Evolutionary conservation across 331 rosid species (phyloP).

Genomic region (Pyrus hybrid): DNA sequence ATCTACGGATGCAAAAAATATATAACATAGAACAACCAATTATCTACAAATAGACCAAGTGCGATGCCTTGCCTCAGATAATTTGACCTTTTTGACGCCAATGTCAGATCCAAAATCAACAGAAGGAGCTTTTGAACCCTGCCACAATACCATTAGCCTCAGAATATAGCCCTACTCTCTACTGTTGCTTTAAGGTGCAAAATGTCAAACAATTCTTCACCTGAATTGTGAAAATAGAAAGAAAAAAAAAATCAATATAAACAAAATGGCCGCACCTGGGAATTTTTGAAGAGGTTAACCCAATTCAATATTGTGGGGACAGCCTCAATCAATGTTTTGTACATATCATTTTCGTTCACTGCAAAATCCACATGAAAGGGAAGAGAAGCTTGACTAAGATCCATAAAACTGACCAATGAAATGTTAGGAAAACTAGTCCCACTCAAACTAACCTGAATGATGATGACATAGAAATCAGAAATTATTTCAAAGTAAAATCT

Average conservation of each 20-base stretch:
- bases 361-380: constrained; percentile 19
- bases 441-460: not conserved
- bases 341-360: constrained; percentile 22
- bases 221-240: not conserved
- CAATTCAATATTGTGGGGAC: constrained; percentile 66
- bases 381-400: constrained; percentile 12
- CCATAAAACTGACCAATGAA: constrained; percentile 2
- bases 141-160: constrained; percentile 14
- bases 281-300: constrained; percentile 57
- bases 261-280: constrained; percentile 40
- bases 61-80: constrained; percentile 72
- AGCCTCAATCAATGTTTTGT: constrained; percentile 54
- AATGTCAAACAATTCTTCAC: not conserved
- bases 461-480: not conserved
- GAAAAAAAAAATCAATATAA: not conserved
- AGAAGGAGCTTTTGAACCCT: constrained; percentile 44
- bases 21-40: not conserved
- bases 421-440: not conserved
- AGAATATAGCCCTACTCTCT: not conserved
- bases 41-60: not conserved
- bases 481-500: not conserved
- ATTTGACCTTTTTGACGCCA: constrained; percentile 42
- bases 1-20: too few relatives aligned
- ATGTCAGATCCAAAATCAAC: constrained; percentile 62
- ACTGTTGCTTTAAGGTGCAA: not conserved